Percentiles rank a stretch among this genome's conserved stretches.
These are phyloP conservation scores for Clathrus columnatus DNA, from an alignment of 768 basidiomycete species.

Conservation along the genomic window DNA sequence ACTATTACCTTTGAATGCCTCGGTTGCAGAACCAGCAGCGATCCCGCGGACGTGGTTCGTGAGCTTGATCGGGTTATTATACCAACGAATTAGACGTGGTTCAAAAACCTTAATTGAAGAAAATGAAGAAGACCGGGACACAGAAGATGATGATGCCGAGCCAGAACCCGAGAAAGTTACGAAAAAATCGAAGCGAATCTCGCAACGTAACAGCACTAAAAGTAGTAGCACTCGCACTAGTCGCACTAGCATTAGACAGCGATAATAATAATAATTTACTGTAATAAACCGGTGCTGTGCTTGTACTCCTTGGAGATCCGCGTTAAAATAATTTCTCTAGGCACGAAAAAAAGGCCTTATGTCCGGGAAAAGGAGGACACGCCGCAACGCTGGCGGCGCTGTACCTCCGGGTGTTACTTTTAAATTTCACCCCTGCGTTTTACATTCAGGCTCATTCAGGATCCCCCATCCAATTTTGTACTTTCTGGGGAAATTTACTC, in stretches of 20 bases:
- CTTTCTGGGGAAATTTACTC: too few species aligned
- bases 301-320: too few species aligned
- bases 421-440: too few species aligned
- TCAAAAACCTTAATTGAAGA: slow-evolving; percentile 12
- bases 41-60: slow-evolving; percentile 65
- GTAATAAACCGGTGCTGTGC: too few species aligned
- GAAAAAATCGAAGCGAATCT: slow-evolving; percentile 29
- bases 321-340: too few species aligned
- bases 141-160: slow-evolving; percentile 24
- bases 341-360: too few species aligned
- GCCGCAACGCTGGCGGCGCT: too few species aligned
- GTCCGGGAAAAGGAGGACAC: too few species aligned
- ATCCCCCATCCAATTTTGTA: too few species aligned
- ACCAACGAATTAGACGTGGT: slow-evolving; percentile 13
- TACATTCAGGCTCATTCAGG: too few species aligned
- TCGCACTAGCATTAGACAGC: neutral
- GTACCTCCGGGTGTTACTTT: too few species aligned
- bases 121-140: slow-evolving; percentile 17
- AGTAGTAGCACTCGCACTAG: slow-evolving; percentile 29
- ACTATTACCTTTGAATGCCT: slow-evolving; percentile 48
- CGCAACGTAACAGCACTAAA: slow-evolving; percentile 28
- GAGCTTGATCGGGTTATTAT: slow-evolving; percentile 31
- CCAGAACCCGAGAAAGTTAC: slow-evolving; percentile 39
- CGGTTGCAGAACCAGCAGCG: slow-evolving; percentile 48
- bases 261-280: too few species aligned